Conservation (phyloP, 2,329 filamentous ascomycete species). For the Mariannaea elegans region DNA sequence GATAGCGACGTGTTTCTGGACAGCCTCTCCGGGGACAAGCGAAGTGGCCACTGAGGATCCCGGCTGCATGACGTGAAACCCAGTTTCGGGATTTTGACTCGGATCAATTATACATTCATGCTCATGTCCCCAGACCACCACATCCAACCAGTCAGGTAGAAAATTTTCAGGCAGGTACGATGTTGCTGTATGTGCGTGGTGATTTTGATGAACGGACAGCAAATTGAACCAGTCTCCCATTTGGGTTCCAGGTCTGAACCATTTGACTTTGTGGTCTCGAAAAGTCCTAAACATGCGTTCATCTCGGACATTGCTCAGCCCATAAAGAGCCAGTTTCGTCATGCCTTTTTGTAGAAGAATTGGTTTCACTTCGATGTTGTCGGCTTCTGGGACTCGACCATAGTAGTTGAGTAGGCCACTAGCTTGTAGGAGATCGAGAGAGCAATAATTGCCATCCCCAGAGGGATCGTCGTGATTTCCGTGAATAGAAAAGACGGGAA, state of each 20-base stretch:
- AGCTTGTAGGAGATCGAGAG: conserved; percentile 89
- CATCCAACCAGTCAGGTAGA: conserved; percentile 87
- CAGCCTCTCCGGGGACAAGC: conserved; percentile 86
- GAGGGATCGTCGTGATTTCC: conserved; percentile 98
- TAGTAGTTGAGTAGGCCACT: conserved; percentile 96
- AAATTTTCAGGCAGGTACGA: conserved; percentile 96
- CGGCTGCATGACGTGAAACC: conserved; percentile 96
- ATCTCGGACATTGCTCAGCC: conserved; percentile 94
- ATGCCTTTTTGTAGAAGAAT: conserved; percentile 91
- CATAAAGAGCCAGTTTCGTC: conserved; percentile 93
- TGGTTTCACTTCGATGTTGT: conserved; percentile 92
- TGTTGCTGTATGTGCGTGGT: conserved; percentile 89
- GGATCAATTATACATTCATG: conserved; percentile 96
- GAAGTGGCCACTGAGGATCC: conserved; percentile 97
- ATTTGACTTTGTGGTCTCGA: conserved; percentile 90
- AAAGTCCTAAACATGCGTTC: conserved; percentile 96
- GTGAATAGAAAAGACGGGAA: conserved; percentile 97
- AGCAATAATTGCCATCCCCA: conserved; percentile 92
- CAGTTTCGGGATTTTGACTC: conserved; percentile 81
- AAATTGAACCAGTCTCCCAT: conserved; percentile 94
- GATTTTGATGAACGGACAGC: conserved; percentile 95
- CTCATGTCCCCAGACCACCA: conserved; percentile 97
- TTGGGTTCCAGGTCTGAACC: conserved; percentile 84
- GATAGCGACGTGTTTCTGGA: conserved; percentile 89
- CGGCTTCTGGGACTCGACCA: conserved; percentile 90